These are phyloP conservation scores for Cladosporium phlei DNA, from an alignment of 2,329 filamentous ascomycete species.

Conservation along the genomic window DNA sequence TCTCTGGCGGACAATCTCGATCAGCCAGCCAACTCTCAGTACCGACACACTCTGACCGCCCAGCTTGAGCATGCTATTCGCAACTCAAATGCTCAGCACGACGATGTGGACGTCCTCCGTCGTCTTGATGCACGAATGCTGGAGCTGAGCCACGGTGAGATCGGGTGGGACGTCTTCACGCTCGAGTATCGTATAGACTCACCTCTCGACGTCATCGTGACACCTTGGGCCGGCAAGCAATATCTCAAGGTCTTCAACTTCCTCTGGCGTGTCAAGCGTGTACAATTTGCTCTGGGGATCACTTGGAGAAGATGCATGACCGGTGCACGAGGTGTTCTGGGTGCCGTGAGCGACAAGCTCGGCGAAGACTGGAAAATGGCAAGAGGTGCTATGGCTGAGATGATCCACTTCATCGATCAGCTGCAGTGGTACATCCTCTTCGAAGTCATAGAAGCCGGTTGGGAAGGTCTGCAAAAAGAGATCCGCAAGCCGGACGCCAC, in stretches of 20 bases:
- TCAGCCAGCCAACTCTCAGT: slow-evolving; percentile 91
- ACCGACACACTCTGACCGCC: slow-evolving; percentile 93
- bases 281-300: slow-evolving; percentile 86
- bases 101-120: slow-evolving; percentile 83
- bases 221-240: slow-evolving; percentile 89
- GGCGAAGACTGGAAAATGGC: slow-evolving; percentile 77
- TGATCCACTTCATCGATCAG: slow-evolving; percentile 97
- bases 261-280: slow-evolving; percentile 94
- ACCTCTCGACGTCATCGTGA: slow-evolving; percentile 94
- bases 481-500: slow-evolving; percentile 76
- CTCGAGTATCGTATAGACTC: slow-evolving; percentile 98
- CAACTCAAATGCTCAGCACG: slow-evolving; percentile 94
- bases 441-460: slow-evolving; percentile 94
- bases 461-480: slow-evolving; percentile 81
- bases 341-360: slow-evolving; percentile 62
- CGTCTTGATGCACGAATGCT: slow-evolving; percentile 97
- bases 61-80: slow-evolving; percentile 96
- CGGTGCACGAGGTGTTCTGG: slow-evolving; percentile 83
- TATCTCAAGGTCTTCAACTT: slow-evolving; percentile 99
- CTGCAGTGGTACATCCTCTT: slow-evolving; percentile 98
- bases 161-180: slow-evolving; percentile 98
- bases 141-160: slow-evolving; percentile 91
- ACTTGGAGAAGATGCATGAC: slow-evolving; percentile 97
- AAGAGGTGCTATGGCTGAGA: slow-evolving; percentile 84
- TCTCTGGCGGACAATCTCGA: slow-evolving; percentile 89